phyloP scores from a whole-genome alignment of 2,329 filamentous ascomycete genomes.

The Biscogniauxia mediterranea region DNA sequence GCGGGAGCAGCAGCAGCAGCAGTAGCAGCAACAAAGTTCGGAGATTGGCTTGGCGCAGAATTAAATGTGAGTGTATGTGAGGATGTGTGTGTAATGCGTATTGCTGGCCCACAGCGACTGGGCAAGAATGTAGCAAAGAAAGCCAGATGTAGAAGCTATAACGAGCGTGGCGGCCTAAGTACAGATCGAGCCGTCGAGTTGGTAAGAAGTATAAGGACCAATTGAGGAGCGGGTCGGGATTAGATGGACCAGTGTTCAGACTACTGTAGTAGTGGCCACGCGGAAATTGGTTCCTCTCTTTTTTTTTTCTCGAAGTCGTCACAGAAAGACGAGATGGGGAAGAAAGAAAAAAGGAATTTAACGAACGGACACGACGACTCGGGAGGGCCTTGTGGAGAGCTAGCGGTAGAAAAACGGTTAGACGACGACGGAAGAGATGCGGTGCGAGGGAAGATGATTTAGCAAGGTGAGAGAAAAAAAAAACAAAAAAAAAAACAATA shows the following conservation, averaged over 20 bases:
- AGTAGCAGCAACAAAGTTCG: background rate
- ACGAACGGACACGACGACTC: constrained; percentile 30
- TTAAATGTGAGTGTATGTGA: background rate
- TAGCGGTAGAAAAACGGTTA: constrained; percentile 25
- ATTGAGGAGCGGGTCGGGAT: constrained; percentile 21
- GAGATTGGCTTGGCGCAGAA: background rate
- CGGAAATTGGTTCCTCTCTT: constrained; percentile 11
- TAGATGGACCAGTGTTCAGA: constrained; percentile 21
- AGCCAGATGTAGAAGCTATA: constrained; percentile 21
- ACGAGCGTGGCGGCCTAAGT: constrained; percentile 28
- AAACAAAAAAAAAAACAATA: constrained; percentile 14
- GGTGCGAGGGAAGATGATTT: constrained; percentile 21
- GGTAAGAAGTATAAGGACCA: constrained; percentile 14
- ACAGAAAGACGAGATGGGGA: constrained; percentile 17
- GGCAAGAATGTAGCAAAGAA: constrained; percentile 10
- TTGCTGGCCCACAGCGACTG: constrained; percentile 14
- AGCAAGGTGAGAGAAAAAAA: constrained; percentile 17
- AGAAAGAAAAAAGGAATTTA: constrained; percentile 20
- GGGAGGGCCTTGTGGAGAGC: constrained; percentile 18
- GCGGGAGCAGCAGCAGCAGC: constrained; percentile 1
- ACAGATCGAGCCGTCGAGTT: constrained; percentile 20
- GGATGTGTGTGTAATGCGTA: constrained; percentile 9
- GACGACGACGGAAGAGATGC: constrained; percentile 20
- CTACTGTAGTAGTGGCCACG: constrained; percentile 11
- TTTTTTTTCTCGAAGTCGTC: constrained; percentile 19